phyloP scores from a whole-genome alignment of 805 yeast species.

The Komagataella pastoris region DNA sequence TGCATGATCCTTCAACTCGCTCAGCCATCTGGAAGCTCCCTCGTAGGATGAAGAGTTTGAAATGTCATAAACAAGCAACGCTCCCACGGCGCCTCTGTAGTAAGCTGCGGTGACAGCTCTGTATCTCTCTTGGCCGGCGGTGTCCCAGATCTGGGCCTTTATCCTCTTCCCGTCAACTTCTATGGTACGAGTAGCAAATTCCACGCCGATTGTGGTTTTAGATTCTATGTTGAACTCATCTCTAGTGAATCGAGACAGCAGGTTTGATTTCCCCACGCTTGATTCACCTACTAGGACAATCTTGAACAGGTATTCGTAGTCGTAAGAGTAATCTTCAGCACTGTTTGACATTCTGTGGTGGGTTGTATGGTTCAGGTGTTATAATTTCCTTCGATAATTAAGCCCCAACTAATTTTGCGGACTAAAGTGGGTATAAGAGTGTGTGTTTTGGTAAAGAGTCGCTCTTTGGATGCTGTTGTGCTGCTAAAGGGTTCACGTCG shows the following conservation, averaged over 20 bases:
- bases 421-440: not conserved
- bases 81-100: constrained; percentile 97
- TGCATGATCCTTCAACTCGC: constrained; percentile 84
- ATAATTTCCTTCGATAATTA: not conserved
- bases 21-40: constrained; percentile 77
- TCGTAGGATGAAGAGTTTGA: constrained; percentile 83
- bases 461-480: not conserved
- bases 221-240: constrained; percentile 93
- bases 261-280: constrained; percentile 93
- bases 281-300: constrained; percentile 92
- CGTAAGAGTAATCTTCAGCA: constrained; percentile 62
- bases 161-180: constrained; percentile 75
- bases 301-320: constrained; percentile 87
- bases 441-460: not conserved
- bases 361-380: not conserved
- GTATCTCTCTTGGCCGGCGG: constrained; percentile 98
- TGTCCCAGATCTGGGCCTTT: constrained; percentile 94
- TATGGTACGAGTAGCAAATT: constrained; percentile 92
- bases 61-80: constrained; percentile 89
- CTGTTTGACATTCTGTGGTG: constrained; percentile 9
- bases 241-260: constrained; percentile 85
- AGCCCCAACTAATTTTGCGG: not conserved
- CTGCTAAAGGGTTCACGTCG: not conserved
- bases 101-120: constrained; percentile 96
- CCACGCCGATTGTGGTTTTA: constrained; percentile 94